A percentile compares a stretch with the other conserved stretches of the same genome.
Conservation (phyloP, 164 flowering plant genomes). For the Protea cynaroides region DNA sequence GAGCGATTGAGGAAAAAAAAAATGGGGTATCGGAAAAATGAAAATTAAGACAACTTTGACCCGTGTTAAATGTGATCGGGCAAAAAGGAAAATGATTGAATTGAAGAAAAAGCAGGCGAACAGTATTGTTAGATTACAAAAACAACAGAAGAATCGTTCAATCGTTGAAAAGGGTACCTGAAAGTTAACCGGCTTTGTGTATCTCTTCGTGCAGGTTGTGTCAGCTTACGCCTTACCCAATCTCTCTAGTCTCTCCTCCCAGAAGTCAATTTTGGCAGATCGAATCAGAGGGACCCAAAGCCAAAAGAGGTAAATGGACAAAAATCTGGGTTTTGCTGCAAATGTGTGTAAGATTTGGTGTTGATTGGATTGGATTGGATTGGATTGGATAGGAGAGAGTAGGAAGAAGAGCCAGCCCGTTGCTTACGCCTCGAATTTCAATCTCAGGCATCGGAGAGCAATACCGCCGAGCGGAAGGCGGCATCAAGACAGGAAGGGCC, state of each 20-base stretch:
- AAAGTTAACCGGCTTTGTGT: background rate
- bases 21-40: background rate
- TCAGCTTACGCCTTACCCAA: no score
- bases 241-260: no score
- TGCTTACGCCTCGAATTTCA: slow-evolving; percentile 29
- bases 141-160: background rate
- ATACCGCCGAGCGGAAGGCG: slow-evolving; percentile 40
- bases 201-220: background rate
- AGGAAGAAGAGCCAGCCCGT: slow-evolving; percentile 11
- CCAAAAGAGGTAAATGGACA: slow-evolving; percentile 14
- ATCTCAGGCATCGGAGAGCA: slow-evolving; percentile 26
- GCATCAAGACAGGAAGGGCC: slow-evolving; percentile 18
- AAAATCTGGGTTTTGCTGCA: slow-evolving; percentile 9
- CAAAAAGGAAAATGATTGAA: background rate
- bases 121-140: no score
- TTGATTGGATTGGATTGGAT: background rate
- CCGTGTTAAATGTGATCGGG: background rate
- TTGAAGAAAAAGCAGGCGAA: background rate
- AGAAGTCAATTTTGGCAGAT: slow-evolving; percentile 1
- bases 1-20: background rate
- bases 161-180: slow-evolving; percentile 2
- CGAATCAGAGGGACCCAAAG: slow-evolving; percentile 13
- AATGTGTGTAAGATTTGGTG: slow-evolving; percentile 2
- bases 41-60: background rate
- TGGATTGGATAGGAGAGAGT: background rate